Evolutionary conservation across 2,329 filamentous ascomycete species (phyloP).

Genomic region (Penicillium fuscoglaucum): DNA sequence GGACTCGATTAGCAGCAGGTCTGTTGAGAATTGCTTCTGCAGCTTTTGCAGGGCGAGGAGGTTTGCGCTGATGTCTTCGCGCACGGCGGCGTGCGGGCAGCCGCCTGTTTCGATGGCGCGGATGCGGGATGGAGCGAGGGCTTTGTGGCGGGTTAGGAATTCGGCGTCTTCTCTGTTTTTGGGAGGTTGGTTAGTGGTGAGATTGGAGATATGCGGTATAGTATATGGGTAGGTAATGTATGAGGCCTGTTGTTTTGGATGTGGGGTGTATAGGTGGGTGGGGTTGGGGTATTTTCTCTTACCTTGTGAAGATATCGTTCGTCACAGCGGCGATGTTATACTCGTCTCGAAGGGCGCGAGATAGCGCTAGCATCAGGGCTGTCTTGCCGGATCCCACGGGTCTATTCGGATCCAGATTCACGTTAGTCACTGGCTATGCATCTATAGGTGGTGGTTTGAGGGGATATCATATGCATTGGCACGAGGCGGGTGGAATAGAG

Average conservation of each 20-base stretch:
- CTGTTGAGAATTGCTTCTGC: constrained; percentile 74
- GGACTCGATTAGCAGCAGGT: constrained; percentile 89
- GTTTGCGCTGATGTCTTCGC: constrained; percentile 94
- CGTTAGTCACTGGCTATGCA: neutral
- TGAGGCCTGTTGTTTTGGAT: neutral
- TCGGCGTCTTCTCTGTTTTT: constrained; percentile 82
- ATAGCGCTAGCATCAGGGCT: constrained; percentile 92
- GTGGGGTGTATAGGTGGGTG: neutral
- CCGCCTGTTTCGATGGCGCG: constrained; percentile 96
- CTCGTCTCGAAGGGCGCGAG: constrained; percentile 73
- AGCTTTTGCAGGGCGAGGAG: constrained; percentile 88
- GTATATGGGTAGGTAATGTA: neutral
- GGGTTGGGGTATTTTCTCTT: constrained; percentile 3
- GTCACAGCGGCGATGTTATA: constrained; percentile 94
- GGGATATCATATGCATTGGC: neutral
- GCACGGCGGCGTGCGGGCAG: constrained; percentile 93
- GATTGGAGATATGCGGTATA: neutral
- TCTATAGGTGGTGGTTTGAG: neutral
- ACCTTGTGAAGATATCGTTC: constrained; percentile 95
- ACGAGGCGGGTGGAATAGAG: neutral
- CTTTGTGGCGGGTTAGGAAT: constrained; percentile 84
- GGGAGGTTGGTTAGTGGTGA: constrained; percentile 1
- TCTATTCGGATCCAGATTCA: constrained; percentile 47
- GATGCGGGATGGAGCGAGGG: constrained; percentile 80
- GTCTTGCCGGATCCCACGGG: constrained; percentile 98